phyloP scores from a whole-genome alignment of 257 asterid species.

The Solanum boliviense region DNA sequence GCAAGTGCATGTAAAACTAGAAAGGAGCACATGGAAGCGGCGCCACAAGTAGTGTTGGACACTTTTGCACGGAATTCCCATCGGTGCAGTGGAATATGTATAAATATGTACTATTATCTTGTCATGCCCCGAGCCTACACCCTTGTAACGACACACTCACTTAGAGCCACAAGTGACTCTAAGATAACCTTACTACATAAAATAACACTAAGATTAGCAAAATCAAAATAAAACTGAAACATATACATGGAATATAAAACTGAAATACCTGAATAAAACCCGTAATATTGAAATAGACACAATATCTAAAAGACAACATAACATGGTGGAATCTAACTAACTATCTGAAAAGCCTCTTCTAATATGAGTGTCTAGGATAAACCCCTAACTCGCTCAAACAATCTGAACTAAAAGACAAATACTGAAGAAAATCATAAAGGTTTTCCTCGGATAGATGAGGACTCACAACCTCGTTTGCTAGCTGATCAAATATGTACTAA shows the following conservation, averaged over 20 bases:
- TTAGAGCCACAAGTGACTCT: neutral
- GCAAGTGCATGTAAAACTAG: neutral
- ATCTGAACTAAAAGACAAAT: neutral
- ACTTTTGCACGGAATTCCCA: neutral
- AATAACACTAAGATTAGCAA: neutral
- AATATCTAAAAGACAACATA: neutral
- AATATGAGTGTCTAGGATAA: neutral
- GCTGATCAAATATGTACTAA: neutral
- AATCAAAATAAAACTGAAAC: too few species aligned
- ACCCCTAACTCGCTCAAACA: neutral
- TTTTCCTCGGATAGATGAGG: neutral
- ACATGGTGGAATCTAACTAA: neutral
- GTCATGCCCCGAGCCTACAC: neutral
- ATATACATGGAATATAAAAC: neutral
- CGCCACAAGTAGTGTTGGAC: neutral
- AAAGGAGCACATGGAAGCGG: neutral
- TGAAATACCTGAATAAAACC: too few species aligned
- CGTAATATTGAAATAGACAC: neutral
- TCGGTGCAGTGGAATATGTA: neutral
- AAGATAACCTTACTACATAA: neutral
- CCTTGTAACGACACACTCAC: neutral
- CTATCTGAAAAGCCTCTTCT: neutral
- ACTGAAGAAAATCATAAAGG: neutral
- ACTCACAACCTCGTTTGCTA: neutral
- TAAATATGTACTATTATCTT: too few species aligned